Base-by-base conservation (phyloP, 352 stramenopile genomes). In the Globisporangium nunn region DNA sequence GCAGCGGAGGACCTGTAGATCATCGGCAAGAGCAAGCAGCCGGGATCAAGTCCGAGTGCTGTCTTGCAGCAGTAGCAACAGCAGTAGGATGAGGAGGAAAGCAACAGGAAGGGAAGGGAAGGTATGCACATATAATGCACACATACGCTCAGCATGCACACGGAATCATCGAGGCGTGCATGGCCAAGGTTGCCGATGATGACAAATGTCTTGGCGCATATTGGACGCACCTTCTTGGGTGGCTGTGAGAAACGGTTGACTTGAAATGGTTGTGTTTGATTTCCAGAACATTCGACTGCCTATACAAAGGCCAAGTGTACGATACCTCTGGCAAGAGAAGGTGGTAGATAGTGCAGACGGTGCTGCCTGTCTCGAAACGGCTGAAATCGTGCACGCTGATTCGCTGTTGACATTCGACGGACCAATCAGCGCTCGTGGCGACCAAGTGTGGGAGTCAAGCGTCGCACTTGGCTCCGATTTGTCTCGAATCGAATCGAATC, bases 1-100 rank as follows among this genome's bases (percentile, higher is more conserved):
- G 58, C 55, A 17, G 67, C 70, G 8, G 70, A 78, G 15, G 66
- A 75, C 15, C 54, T 61, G 31, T 50, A 55, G 35, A 40, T 43
- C 10, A 11, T 5, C n/a, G 17, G n/a, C n/a, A n/a, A n/a, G n/a
- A n/a, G n/a, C n/a, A n/a, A n/a, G n/a, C n/a, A 10, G 30, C 15
- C 11, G 18, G n/a, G n/a, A n/a, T n/a, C n/a, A n/a, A n/a, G n/a
- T n/a, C 8, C 44, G 31, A 61, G 35, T 12, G 4, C 6, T 40
- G 35, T 40, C n/a, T n/a, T n/a, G n/a, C n/a, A 11, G 4, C 35
- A 11, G 35, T 8, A 41, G 37, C 10, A 15, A 11, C 10, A 15
- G 6, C 37, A 14, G 37, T 11, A 41, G 37, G 8, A 41, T 1
- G 1, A 14, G 6, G 0, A 15, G 37, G 3, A 35, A 6, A 35